phyloP scores from a whole-genome alignment of 1,139 yeast genomes.

The Suhomyces maxii region DNA sequence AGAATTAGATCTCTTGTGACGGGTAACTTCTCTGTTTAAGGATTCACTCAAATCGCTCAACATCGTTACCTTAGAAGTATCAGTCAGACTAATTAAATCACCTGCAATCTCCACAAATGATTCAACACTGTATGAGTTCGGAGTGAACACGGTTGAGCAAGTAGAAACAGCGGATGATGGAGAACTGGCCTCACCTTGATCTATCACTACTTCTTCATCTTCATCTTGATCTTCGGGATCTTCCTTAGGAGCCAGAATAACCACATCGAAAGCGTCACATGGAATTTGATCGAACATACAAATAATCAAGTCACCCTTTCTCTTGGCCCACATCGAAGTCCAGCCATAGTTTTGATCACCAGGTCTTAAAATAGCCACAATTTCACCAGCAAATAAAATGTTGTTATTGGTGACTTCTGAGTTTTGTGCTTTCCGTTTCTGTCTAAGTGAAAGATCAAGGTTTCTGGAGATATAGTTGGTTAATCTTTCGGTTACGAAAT shows the following conservation, averaged over 20 bases:
- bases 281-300: constrained; percentile 89
- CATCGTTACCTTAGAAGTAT: constrained; percentile 19
- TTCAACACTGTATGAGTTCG: constrained; percentile 27
- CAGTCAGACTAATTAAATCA: constrained; percentile 28
- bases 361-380: constrained; percentile 54
- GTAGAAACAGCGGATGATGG: constrained; percentile 1
- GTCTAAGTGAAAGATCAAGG: constrained; percentile 15
- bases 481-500: constrained; percentile 60
- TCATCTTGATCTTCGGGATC: constrained; percentile 2
- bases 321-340: constrained; percentile 89
- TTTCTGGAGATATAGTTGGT: constrained; percentile 28
- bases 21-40: constrained; percentile 16
- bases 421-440: constrained; percentile 6
- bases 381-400: constrained; percentile 53
- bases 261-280: constrained; percentile 72
- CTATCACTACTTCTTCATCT: background rate
- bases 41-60: constrained; percentile 35
- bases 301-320: constrained; percentile 66
- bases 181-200: background rate
- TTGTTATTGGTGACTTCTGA: constrained; percentile 31
- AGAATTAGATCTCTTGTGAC: constrained; percentile 4
- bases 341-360: constrained; percentile 58
- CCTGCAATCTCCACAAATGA: constrained; percentile 46
- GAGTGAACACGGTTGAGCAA: background rate
- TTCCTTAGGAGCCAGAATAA: constrained; percentile 36